Evolutionary conservation across 106 monocot genomes (phyloP).

Genomic region (Apostasia shenzhenica): DNA sequence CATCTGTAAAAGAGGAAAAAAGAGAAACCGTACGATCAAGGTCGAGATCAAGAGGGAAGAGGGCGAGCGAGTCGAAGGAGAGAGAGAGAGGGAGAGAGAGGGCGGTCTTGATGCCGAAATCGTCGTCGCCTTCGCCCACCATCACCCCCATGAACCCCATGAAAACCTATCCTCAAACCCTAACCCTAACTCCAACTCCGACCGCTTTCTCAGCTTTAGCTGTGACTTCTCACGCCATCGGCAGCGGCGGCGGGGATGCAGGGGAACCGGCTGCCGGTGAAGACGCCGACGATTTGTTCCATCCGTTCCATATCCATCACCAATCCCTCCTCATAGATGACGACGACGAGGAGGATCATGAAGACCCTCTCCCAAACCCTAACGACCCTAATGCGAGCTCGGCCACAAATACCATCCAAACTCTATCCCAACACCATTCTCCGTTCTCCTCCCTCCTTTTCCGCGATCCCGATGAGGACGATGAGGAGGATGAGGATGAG

Average conservation of each 20-base stretch:
- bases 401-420: neutral
- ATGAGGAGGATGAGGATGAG: slow-evolving; percentile 38
- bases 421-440: slow-evolving; percentile 9
- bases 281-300: slow-evolving; percentile 25
- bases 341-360: slow-evolving; percentile 18
- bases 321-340: slow-evolving; percentile 36
- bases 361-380: neutral
- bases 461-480: slow-evolving; percentile 11
- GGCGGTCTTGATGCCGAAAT: slow-evolving; percentile 46
- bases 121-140: slow-evolving; percentile 47
- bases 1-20: no score
- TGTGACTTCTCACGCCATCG: slow-evolving; percentile 3
- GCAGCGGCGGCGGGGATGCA: neutral
- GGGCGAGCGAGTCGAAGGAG: no score
- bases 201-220: neutral
- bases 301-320: slow-evolving; percentile 22
- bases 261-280: slow-evolving; percentile 6
- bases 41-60: no score
- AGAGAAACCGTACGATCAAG: no score
- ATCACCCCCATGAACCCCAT: slow-evolving; percentile 47
- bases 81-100: neutral
- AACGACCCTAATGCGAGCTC: neutral
- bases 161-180: slow-evolving; percentile 18
- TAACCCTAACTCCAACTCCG: slow-evolving; percentile 3
- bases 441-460: slow-evolving; percentile 26